These are phyloP conservation scores for Orbilia javanica DNA, from an alignment of 2,329 filamentous ascomycete species.

Conservation along the genomic window DNA sequence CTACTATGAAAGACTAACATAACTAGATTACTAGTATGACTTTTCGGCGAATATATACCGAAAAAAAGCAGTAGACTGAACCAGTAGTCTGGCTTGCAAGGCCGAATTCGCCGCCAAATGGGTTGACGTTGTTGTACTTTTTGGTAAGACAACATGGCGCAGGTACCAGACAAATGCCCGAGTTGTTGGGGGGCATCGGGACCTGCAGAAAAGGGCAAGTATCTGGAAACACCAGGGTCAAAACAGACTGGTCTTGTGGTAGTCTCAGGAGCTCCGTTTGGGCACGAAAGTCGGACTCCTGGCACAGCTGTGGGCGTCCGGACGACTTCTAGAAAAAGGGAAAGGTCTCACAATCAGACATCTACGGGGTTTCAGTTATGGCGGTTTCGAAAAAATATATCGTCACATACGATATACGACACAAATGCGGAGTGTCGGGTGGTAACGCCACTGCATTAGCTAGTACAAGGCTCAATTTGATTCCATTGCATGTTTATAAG, in stretches of 20 bases:
- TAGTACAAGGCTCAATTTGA: no score
- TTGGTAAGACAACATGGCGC: background rate
- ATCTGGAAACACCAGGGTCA: background rate
- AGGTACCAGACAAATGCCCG: background rate
- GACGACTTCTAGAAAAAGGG: background rate
- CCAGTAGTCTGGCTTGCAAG: background rate
- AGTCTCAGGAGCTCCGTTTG: background rate
- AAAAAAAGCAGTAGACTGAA: background rate
- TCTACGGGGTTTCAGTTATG: background rate
- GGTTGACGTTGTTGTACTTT: background rate
- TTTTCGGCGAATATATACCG: background rate
- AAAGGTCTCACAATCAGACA: conserved; percentile 1
- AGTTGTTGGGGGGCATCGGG: background rate
- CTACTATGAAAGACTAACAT: no score
- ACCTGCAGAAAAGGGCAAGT: background rate
- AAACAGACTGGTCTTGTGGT: background rate
- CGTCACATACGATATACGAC: background rate
- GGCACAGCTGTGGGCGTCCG: background rate
- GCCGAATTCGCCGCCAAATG: background rate
- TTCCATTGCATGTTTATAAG: background rate
- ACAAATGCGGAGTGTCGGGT: background rate
- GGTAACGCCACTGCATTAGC: background rate
- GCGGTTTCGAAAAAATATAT: background rate
- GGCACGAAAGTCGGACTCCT: background rate
- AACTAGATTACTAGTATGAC: no score